phyloP scores from a whole-genome alignment of 371 early-diverging fungal genomes.

The Quaeritorhiza haematococci region DNA sequence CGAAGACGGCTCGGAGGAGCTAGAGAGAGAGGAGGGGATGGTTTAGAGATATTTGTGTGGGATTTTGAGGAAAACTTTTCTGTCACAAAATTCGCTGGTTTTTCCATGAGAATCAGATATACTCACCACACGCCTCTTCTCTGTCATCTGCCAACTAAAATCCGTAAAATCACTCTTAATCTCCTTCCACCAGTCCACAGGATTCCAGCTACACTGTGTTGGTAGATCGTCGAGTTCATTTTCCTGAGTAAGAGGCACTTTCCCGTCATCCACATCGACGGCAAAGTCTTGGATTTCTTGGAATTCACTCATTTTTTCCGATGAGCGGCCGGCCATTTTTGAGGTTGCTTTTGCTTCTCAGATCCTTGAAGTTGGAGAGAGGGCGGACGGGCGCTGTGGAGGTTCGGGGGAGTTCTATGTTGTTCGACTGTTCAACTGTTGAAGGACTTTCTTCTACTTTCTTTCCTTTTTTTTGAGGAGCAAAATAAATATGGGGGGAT shows the following conservation, averaged over 20 bases:
- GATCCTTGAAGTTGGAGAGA: too few species aligned
- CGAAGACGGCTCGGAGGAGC: slow-evolving; percentile 47
- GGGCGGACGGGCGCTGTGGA: too few species aligned
- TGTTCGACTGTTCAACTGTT: too few species aligned
- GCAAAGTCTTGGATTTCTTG: slow-evolving; percentile 5
- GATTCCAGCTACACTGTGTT: slow-evolving; percentile 38
- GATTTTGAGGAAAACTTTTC: neutral
- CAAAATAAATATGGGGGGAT: too few species aligned
- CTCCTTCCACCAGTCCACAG: slow-evolving; percentile 39
- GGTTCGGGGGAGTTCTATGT: too few species aligned
- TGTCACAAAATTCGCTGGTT: neutral
- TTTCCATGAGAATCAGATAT: neutral
- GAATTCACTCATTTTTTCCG: slow-evolving; percentile 20
- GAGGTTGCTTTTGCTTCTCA: too few species aligned
- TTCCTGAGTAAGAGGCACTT: neutral
- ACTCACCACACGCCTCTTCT: slow-evolving; percentile 45
- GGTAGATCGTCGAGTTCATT: slow-evolving; percentile 34
- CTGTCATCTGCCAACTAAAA: slow-evolving; percentile 37
- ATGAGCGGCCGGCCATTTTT: slow-evolving; percentile 4
- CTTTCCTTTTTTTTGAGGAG: too few species aligned
- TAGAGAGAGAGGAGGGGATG: slow-evolving; percentile 9
- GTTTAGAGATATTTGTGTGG: neutral
- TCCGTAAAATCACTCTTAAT: slow-evolving; percentile 35
- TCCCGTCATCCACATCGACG: slow-evolving; percentile 11
- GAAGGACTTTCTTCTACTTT: too few species aligned